Conservation (phyloP, 2,329 filamentous ascomycete species). For the Trichoderma hamatum region DNA sequence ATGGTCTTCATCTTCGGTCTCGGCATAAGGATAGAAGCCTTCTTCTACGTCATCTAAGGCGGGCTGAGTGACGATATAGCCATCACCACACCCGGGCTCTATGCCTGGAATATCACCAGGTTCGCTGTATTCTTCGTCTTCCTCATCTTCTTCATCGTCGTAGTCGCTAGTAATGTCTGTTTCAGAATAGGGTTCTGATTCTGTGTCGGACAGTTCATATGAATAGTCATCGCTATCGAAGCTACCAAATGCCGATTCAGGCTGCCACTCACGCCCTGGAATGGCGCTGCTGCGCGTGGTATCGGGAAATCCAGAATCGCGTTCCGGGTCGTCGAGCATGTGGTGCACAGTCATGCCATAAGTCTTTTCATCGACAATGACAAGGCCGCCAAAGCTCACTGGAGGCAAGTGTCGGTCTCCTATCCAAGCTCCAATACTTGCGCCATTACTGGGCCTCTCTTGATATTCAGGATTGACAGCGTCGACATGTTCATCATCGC, state of each 20-base stretch:
- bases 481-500: slow-evolving; percentile 45
- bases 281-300: slow-evolving; percentile 46
- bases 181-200: slow-evolving; percentile 57
- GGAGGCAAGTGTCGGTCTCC: slow-evolving; percentile 84
- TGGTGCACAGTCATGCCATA: slow-evolving; percentile 98
- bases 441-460: slow-evolving; percentile 76
- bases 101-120: slow-evolving; percentile 79
- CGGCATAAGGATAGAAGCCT: slow-evolving; percentile 76
- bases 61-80: slow-evolving; percentile 85
- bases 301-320: slow-evolving; percentile 42
- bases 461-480: slow-evolving; percentile 77
- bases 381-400: slow-evolving; percentile 86
- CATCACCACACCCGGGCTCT: slow-evolving; percentile 72
- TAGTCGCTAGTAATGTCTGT: slow-evolving; percentile 58
- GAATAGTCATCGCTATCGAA: slow-evolving; percentile 57
- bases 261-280: slow-evolving; percentile 48
- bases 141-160: slow-evolving; percentile 55
- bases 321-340: slow-evolving; percentile 77
- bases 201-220: slow-evolving; percentile 64
- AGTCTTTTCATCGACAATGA: slow-evolving; percentile 80
- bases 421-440: slow-evolving; percentile 89
- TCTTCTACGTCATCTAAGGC: slow-evolving; percentile 84
- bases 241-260: slow-evolving; percentile 46
- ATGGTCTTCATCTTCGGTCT: slow-evolving; percentile 77
- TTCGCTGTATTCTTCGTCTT: slow-evolving; percentile 60